phyloP scores from a whole-genome alignment of 306 rosid species.

The Sesbania bispinosa region DNA sequence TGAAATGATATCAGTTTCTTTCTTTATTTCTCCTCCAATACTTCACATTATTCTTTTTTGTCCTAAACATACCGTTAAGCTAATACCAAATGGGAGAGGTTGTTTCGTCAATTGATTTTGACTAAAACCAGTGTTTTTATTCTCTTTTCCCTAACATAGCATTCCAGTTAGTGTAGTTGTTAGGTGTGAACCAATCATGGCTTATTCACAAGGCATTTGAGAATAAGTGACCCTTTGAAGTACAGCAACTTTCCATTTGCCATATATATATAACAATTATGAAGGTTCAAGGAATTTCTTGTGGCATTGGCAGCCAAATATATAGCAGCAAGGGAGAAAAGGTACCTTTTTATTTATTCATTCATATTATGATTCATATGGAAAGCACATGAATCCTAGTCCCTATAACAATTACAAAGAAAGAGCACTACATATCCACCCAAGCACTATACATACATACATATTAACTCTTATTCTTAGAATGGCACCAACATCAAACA shows the following conservation, averaged over 20 bases:
- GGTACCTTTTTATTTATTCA: constrained; percentile 1
- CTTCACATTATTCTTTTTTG: no score
- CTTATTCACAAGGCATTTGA: neutral
- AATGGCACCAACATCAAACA: neutral
- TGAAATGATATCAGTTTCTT: no score
- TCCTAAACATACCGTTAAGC: no score
- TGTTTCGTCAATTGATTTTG: no score
- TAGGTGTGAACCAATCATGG: neutral
- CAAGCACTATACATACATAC: neutral
- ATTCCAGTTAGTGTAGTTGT: neutral
- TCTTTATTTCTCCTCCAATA: no score
- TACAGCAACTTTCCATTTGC: neutral
- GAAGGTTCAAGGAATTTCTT: neutral
- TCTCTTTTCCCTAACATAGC: neutral
- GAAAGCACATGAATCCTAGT: constrained; percentile 14
- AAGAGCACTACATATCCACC: constrained; percentile 12
- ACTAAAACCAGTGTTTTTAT: no score
- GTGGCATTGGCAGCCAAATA: neutral
- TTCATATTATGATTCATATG: constrained; percentile 9
- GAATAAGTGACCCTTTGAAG: neutral
- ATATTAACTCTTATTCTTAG: constrained; percentile 7
- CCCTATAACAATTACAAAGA: neutral
- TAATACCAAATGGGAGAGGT: no score
- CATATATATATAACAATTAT: neutral
- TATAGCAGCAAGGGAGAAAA: neutral